A percentile compares a stretch with the other conserved stretches of the same genome.
Evolutionary conservation across 345 rosid species (phyloP).

Genomic region (Eucalyptus caleyi): DNA sequence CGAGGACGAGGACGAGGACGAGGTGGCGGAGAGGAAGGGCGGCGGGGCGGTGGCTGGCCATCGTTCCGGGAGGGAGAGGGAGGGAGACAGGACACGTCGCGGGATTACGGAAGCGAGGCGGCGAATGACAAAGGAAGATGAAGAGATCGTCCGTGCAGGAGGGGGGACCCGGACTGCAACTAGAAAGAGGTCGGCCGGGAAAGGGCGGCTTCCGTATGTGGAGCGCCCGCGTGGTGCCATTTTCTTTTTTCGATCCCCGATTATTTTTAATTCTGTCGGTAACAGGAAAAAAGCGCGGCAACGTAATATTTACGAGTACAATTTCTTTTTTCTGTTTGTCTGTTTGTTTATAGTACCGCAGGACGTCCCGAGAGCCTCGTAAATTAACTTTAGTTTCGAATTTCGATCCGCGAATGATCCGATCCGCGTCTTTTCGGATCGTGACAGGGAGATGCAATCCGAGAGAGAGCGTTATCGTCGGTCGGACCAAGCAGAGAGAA

Average conservation of each 20-base stretch:
- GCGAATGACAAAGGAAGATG: neutral
- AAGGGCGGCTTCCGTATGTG: neutral
- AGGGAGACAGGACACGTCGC: neutral
- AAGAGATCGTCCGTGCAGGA: neutral
- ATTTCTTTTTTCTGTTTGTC: neutral
- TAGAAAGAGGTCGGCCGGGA: neutral
- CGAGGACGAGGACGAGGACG: neutral
- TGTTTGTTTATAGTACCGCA: no score
- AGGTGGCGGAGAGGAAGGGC: neutral
- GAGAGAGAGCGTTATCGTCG: no score
- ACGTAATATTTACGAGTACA: neutral
- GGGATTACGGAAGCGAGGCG: neutral
- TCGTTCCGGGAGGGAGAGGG: neutral
- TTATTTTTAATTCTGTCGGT: neutral
- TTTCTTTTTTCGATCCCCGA: neutral
- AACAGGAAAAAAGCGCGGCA: neutral
- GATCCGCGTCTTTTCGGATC: neutral
- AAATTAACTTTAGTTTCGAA: neutral
- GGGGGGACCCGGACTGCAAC: no score
- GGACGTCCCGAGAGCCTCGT: neutral
- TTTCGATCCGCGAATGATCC: neutral
- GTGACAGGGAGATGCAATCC: neutral
- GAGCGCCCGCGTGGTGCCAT: neutral
- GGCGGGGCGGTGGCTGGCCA: neutral
- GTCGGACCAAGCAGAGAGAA: no score